Evolutionary conservation across 306 rosid species (phyloP).

Genomic region (Prunus davidiana): DNA sequence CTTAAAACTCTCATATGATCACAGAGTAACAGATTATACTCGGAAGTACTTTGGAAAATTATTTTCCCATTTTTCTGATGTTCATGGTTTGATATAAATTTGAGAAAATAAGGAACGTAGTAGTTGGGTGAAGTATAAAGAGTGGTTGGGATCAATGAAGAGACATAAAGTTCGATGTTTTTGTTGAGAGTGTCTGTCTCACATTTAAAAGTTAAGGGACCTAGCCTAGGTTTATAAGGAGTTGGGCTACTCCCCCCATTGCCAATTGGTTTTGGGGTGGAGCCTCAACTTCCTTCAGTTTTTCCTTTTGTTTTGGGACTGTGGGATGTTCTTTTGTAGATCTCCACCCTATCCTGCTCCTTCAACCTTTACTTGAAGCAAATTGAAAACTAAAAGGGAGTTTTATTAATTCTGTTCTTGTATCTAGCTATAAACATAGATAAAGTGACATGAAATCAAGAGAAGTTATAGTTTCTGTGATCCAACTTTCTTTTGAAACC

Average conservation of each 20-base stretch:
- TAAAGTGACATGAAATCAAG: no score
- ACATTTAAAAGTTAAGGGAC: no score
- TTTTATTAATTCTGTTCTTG: no score
- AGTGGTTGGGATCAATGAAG: background rate
- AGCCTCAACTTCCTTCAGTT: no score
- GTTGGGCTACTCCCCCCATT: no score
- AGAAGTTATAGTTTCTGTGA: no score
- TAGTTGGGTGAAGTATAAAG: background rate
- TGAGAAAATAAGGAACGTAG: background rate
- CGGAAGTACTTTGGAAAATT: background rate
- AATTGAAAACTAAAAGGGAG: background rate
- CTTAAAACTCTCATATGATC: background rate
- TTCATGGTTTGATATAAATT: background rate
- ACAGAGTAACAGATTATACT: background rate
- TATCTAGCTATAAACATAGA: no score
- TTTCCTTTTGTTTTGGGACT: background rate
- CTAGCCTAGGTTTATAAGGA: no score
- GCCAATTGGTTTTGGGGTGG: no score
- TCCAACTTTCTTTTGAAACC: no score
- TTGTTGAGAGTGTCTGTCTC: no score
- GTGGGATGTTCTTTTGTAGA: background rate
- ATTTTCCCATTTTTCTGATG: background rate
- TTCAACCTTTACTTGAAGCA: background rate
- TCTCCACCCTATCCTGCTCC: background rate
- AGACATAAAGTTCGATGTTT: background rate